Base-by-base conservation (phyloP, 345 rosid genomes). In the Gossypium turneri region DNA sequence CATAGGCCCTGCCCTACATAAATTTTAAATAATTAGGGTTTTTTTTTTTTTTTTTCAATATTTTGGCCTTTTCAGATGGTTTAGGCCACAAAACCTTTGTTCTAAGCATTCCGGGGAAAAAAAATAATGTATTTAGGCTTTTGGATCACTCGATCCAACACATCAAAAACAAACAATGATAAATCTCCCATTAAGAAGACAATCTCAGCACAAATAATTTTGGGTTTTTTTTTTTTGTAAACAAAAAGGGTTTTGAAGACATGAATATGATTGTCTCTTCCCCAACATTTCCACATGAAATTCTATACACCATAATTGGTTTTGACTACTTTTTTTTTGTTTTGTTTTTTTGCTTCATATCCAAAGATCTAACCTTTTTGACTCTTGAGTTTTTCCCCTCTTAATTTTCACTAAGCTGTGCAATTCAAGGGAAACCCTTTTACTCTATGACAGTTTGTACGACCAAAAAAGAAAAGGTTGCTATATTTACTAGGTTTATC, bases 271-370 rank as follows among this genome's bases (percentile, higher is more conserved):
- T 83, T 79, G 79, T 89, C 82, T 75, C 80, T 53, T 83, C 47
- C 70, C 90, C 85, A 86, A 82, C 88, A 92, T 70, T 81, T 82
- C 85, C 87, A 86, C 90, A 85, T 89, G 93, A 89, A 85, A 85
- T 75, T 90, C 86, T 73, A 79, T 86, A 83, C 86, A 76, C 70
- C 86, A 86, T 88, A 80, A 90, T 93, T 93, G 90, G 86, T 51
- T 88, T 91, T 93, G 98, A 91, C 94, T 77, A 84, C 94, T 81
- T 91, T 84, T 79, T 67, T 67, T 64, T 78, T 34, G 7, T 34
- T 34, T 34, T 34, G 41, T 34, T 34, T 34, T 4, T 6, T 34
- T 34, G 41, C 41, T 75, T 64, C 41, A 76, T 13, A 51, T 51
- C 3, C 45, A 59, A 80, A 84, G 79, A 84, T 82, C 86, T 74